Evolutionary conservation across 1,139 yeast genomes (phyloP).

Genomic region (Geotrichum phurueaensis): DNA sequence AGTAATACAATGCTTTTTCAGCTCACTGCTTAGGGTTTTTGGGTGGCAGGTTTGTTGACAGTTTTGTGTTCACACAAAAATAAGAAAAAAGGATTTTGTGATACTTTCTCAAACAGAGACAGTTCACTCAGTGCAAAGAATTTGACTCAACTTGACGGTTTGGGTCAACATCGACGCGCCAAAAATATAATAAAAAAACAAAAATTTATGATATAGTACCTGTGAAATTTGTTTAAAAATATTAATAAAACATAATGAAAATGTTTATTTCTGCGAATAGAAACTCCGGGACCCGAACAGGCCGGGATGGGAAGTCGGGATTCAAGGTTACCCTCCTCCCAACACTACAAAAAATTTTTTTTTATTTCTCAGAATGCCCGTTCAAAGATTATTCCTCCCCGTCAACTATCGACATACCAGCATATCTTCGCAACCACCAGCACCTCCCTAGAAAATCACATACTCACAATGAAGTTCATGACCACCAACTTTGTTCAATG

Average conservation of each 20-base stretch:
- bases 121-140: not conserved
- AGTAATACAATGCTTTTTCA: too few relatives aligned
- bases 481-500: conserved; percentile 95
- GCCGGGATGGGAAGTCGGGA: not conserved
- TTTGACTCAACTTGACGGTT: not conserved
- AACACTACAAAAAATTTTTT: conserved; percentile 1
- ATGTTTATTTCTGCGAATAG: too few relatives aligned
- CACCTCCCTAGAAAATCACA: not conserved
- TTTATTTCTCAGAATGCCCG: conserved; percentile 1
- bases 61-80: not conserved
- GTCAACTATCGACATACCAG: not conserved
- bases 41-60: not conserved
- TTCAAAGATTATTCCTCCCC: not conserved
- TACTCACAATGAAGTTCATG: conserved; percentile 65
- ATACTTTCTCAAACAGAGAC: not conserved
- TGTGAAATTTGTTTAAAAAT: too few relatives aligned
- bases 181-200: not conserved
- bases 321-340: not conserved
- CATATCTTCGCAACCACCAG: not conserved
- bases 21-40: too few relatives aligned
- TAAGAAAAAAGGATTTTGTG: not conserved
- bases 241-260: not conserved
- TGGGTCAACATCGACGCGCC: not conserved
- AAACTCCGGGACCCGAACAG: too few relatives aligned
- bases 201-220: not conserved